Base-by-base conservation (phyloP, 345 rosid species). In the Gynandropsis gynandra region DNA sequence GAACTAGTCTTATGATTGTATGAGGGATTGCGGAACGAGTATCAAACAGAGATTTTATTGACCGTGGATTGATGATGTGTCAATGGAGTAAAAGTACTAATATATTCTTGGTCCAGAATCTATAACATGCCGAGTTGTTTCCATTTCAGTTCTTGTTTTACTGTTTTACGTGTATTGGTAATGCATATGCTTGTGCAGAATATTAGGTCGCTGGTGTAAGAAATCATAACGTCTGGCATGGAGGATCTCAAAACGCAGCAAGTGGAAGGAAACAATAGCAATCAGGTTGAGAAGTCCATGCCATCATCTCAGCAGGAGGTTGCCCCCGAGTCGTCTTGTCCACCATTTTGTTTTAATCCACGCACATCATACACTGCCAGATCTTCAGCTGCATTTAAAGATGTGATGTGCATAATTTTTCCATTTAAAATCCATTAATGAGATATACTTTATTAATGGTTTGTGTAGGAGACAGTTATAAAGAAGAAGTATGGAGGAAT, bases 401-500 rank as follows among this genome's bases (percentile, higher is more conserved):
- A n/a, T 47, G 12, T 10, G 11, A 29, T 38, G n/a, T n/a, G n/a
- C n/a, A 48, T 19, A 29, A 27, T 47, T 27, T 29, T 14, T 1
- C 9, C 21, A 32, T 1, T 55, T 37, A 52, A 10, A 41, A 1
- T 7, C 8, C 8, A 41, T 41, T 12, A 10, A 46, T 29, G 14
- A 9, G 40, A 20, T 35, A 8, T 34, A 36, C 50, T 60, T 52
- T 61, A 2, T 24, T 24, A 24, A 35, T 24, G 29, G 4, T 24
- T 62, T 42, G 21, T 62, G 42, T 56, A 92, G 99, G 97, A 87
- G 62, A 81, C 72, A 46, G 72, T 36, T 56, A 8, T 93, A 49
- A 88, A 88, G 83, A 83, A 77, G 19, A 93, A 81, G 62, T 93
- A 93, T 53, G 99, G 99, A 63, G 99, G 99, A 48, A 81, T 93